These are phyloP conservation scores for Phytophthora kernoviae DNA, from an alignment of 352 stramenopile genomes.

Conservation along the genomic window DNA sequence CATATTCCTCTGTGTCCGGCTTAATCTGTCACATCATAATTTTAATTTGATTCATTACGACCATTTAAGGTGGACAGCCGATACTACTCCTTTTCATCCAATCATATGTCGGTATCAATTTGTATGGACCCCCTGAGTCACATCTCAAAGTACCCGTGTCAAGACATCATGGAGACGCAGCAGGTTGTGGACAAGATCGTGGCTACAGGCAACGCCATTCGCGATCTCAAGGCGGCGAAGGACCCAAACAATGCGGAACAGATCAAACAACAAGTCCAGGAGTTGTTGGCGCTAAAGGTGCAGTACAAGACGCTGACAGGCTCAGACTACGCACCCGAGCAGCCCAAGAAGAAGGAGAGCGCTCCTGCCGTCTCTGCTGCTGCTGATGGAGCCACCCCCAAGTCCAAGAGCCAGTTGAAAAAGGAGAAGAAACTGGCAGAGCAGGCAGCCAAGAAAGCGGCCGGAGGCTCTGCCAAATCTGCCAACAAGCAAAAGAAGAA, in stretches of 20 bases:
- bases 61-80: not conserved
- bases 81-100: constrained; percentile 30
- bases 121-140: constrained; percentile 16
- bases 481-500: constrained; percentile 46
- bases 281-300: constrained; percentile 75
- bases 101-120: constrained; percentile 19
- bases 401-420: constrained; percentile 89
- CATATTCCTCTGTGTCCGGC: not conserved
- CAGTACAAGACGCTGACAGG: constrained; percentile 84
- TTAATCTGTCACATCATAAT: not conserved
- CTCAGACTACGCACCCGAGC: constrained; percentile 60
- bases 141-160: constrained; percentile 9
- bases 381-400: constrained; percentile 25
- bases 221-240: constrained; percentile 81
- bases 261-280: constrained; percentile 51
- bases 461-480: constrained; percentile 26
- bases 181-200: constrained; percentile 68
- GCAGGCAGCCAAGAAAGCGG: constrained; percentile 61
- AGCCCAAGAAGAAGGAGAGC: constrained; percentile 46
- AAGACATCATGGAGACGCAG: constrained; percentile 25
- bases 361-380: constrained; percentile 1
- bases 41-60: not conserved
- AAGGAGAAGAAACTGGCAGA: constrained; percentile 89
- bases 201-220: constrained; percentile 77
- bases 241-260: constrained; percentile 51